A percentile compares a stretch with the other conserved stretches of the same genome.
These are phyloP conservation scores for Aegilops umbellulata DNA, from an alignment of 176 grass and related monocot species.

Conservation along the genomic window DNA sequence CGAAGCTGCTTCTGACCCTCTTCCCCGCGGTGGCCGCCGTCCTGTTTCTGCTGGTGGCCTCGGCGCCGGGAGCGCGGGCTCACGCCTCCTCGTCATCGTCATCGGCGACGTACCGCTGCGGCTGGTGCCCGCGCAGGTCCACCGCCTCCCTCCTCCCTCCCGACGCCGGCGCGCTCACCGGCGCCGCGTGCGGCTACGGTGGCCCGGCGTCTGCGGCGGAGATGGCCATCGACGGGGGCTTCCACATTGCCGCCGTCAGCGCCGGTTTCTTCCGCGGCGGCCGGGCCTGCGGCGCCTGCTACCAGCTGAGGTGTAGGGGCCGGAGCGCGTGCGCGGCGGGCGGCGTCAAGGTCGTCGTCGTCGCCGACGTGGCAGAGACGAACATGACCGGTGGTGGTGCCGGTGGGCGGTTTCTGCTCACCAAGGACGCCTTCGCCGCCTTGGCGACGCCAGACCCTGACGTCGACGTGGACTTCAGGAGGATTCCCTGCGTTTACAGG, in stretches of 20 bases:
- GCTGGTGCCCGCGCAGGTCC: constrained; percentile 51
- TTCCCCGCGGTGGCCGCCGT: neutral
- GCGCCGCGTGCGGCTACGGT: constrained; percentile 43
- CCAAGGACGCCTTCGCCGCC: constrained; percentile 37
- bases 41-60: neutral
- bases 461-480: neutral
- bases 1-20: neutral
- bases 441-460: neutral
- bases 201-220: neutral
- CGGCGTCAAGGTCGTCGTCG: constrained; percentile 55
- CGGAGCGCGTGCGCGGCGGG: constrained; percentile 28
- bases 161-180: neutral
- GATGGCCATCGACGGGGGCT: neutral
- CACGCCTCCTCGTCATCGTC: too few species aligned
- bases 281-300: constrained; percentile 48
- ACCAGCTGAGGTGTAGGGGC: constrained; percentile 55
- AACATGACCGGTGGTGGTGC: neutral
- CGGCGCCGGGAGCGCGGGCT: neutral
- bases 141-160: constrained; percentile 37
- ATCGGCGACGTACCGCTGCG: constrained; percentile 1
- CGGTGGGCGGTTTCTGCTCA: constrained; percentile 16
- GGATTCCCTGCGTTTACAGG: constrained; percentile 50
- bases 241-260: constrained; percentile 35
- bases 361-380: neutral
- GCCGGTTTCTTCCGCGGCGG: constrained; percentile 31